Percentiles rank a stretch among this genome's conserved stretches.
Conservation (phyloP, 768 basidiomycete genomes). For the Tephrocybe sp. region DNA sequence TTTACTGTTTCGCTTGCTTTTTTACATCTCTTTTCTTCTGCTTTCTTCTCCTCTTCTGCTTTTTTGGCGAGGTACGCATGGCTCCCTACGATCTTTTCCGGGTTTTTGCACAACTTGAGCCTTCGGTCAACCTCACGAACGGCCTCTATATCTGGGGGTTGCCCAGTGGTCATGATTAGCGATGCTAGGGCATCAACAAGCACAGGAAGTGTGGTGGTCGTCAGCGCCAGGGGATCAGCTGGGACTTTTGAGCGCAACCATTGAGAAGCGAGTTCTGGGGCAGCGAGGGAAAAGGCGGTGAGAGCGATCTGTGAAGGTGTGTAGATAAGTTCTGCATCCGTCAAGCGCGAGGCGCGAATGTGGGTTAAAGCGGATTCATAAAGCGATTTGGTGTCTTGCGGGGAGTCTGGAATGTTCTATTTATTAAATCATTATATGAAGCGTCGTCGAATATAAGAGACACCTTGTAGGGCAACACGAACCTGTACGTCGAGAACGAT, state of each 20-base stretch:
- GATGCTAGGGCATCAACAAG: constrained; percentile 54
- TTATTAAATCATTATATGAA: too few relatives aligned
- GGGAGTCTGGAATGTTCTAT: constrained; percentile 60
- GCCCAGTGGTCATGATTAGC: constrained; percentile 54
- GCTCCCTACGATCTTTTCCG: constrained; percentile 92
- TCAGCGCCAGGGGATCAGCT: constrained; percentile 14
- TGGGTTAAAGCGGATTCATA: constrained; percentile 69
- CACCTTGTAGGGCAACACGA: constrained; percentile 11
- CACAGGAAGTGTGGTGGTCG: constrained; percentile 31
- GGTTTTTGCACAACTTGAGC: constrained; percentile 89
- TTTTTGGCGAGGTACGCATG: constrained; percentile 74
- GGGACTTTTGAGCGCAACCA: constrained; percentile 54
- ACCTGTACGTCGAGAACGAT: constrained; percentile 90
- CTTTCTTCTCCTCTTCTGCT: constrained; percentile 68
- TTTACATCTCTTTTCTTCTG: constrained; percentile 65
- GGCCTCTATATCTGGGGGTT: constrained; percentile 72
- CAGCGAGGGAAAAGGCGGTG: constrained; percentile 68
- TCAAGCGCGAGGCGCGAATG: constrained; percentile 80
- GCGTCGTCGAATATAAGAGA: neutral
- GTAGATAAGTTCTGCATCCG: constrained; percentile 90
- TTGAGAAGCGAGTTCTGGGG: constrained; percentile 54
- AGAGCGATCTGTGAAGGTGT: constrained; percentile 93
- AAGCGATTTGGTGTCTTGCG: constrained; percentile 46
- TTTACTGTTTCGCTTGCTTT: constrained; percentile 52
- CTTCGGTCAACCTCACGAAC: constrained; percentile 90